A percentile compares a stretch with the other conserved stretches of the same genome.
Evolutionary conservation across 208 protist genomes (phyloP).

Genomic region (Crithidia brevicula): DNA sequence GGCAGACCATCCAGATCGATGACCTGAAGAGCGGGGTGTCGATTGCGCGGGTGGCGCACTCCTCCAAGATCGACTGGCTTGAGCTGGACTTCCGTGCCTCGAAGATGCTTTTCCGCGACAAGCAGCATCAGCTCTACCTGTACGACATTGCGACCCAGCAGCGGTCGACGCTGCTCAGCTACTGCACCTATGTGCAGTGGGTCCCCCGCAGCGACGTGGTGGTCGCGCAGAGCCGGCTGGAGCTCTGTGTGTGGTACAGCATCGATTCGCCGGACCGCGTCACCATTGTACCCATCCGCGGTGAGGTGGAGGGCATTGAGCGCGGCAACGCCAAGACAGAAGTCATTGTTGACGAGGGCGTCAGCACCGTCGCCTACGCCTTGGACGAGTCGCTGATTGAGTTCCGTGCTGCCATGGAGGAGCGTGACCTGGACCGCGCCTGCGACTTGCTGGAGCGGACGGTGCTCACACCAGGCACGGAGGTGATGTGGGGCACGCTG

Average conservation of each 20-base stretch:
- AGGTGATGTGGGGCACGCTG: constrained; percentile 96
- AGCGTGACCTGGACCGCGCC: constrained; percentile 91
- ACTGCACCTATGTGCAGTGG: constrained; percentile 98
- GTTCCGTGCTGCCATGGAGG: constrained; percentile 96
- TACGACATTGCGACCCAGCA: constrained; percentile 93
- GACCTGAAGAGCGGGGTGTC: constrained; percentile 90
- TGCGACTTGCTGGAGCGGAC: constrained; percentile 93
- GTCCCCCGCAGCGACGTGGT: constrained; percentile 98
- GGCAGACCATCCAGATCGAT: constrained; percentile 94
- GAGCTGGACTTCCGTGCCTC: constrained; percentile 94
- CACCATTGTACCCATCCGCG: constrained; percentile 95
- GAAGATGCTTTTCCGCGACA: constrained; percentile 97
- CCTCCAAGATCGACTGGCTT: constrained; percentile 96
- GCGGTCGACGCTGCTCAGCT: constrained; percentile 93
- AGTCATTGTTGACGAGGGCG: constrained; percentile 97
- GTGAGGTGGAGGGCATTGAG: constrained; percentile 97
- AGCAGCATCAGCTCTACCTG: constrained; percentile 93
- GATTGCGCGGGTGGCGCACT: constrained; percentile 92
- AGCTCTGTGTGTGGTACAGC: constrained; percentile 98
- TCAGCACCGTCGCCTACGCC: constrained; percentile 93
- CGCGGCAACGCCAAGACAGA: constrained; percentile 94
- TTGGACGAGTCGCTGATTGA: constrained; percentile 98
- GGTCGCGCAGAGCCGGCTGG: constrained; percentile 96
- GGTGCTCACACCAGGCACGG: constrained; percentile 87
- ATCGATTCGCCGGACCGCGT: constrained; percentile 95